A percentile compares a stretch with the other conserved stretches of the same genome.
Evolutionary conservation across 805 yeast genomes (phyloP).

Genomic region (Candida suzukii): DNA sequence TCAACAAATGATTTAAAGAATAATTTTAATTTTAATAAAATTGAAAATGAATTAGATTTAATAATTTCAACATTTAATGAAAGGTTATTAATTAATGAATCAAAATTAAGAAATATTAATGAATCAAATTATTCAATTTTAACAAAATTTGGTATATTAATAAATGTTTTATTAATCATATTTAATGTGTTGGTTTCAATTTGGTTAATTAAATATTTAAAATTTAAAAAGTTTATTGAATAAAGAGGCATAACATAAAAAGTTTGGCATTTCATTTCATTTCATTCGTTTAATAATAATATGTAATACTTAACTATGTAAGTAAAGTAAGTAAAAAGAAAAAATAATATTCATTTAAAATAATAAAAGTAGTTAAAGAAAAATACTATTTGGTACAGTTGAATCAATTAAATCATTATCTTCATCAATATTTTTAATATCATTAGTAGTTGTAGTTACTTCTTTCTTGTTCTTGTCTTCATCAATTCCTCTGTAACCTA

Average conservation of each 20-base stretch:
- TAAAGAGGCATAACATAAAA: not conserved
- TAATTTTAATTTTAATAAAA: slow-evolving; percentile 5
- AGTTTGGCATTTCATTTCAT: too few species aligned
- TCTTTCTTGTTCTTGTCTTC: not conserved
- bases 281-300: too few species aligned
- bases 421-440: slow-evolving; percentile 18
- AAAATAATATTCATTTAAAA: not conserved
- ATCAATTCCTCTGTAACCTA: slow-evolving; percentile 31
- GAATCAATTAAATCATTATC: slow-evolving; percentile 30
- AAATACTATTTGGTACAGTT: slow-evolving; percentile 28
- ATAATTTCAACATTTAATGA: slow-evolving; percentile 9
- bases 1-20: slow-evolving; percentile 11
- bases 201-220: slow-evolving; percentile 20
- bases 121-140: slow-evolving; percentile 17
- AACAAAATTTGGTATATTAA: slow-evolving; percentile 9
- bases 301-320: not conserved
- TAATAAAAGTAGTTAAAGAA: slow-evolving; percentile 9
- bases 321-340: too few species aligned
- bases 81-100: slow-evolving; percentile 11
- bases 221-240: not conserved
- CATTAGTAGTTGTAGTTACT: not conserved
- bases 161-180: slow-evolving; percentile 9
- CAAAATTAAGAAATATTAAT: slow-evolving; percentile 18
- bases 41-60: slow-evolving; percentile 14
- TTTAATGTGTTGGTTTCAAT: slow-evolving; percentile 9